A percentile compares a stretch with the other conserved stretches of the same genome.
Evolutionary conservation across 371 early-diverging fungal species (phyloP).

Genomic region (Saksenaea vasiformis): DNA sequence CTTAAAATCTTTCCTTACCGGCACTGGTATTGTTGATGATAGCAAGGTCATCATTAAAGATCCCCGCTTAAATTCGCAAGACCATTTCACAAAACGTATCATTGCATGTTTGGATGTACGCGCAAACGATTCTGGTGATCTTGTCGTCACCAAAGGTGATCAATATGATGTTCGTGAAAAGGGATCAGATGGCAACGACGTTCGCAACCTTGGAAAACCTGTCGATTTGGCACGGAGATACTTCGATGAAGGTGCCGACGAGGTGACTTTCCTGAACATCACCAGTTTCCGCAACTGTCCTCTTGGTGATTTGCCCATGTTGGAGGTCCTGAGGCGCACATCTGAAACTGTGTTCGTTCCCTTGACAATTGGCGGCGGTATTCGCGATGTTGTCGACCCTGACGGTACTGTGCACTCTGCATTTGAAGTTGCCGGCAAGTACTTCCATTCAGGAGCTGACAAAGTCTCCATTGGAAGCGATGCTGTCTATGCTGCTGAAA

Average conservation of each 20-base stretch:
- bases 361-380: conserved; percentile 97
- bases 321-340: conserved; percentile 85
- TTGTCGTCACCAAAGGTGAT: conserved; percentile 98
- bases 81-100: conserved; percentile 84
- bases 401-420: conserved; percentile 82
- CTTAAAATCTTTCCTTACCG: conserved; percentile 78
- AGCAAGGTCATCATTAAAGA: conserved; percentile 23
- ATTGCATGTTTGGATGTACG: conserved; percentile 98
- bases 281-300: conserved; percentile 95
- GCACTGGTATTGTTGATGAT: conserved; percentile 41
- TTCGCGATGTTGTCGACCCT: conserved; percentile 88
- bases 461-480: conserved; percentile 98
- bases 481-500: conserved; percentile 96
- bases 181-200: conserved; percentile 55
- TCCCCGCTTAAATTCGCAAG: conserved; percentile 37
- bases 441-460: conserved; percentile 98
- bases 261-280: conserved; percentile 96
- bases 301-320: conserved; percentile 90
- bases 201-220: conserved; percentile 97
- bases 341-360: conserved; percentile 96
- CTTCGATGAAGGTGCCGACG: conserved; percentile 96
- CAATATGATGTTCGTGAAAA: conserved; percentile 97
- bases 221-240: conserved; percentile 92
- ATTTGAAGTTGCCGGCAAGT: conserved; percentile 92
- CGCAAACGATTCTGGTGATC: conserved; percentile 92